These are phyloP conservation scores for Colletotrichum simmondsii DNA, from an alignment of 2,329 filamentous ascomycete species.

Conservation along the genomic window DNA sequence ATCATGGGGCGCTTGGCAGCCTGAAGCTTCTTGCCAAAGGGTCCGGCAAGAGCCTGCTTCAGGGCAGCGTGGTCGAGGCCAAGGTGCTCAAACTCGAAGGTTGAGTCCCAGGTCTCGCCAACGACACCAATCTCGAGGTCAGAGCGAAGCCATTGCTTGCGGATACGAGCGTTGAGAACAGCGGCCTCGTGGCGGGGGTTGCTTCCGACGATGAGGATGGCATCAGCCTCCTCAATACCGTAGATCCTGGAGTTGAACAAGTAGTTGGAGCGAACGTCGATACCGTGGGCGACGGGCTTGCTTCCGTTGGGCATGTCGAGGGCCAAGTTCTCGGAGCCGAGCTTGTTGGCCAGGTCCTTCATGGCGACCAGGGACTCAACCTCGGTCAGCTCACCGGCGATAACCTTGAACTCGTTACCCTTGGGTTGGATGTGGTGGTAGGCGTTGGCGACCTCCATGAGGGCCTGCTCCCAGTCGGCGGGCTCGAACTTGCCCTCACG, in stretches of 20 bases:
- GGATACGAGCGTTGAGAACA: conserved; percentile 93
- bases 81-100: conserved; percentile 94
- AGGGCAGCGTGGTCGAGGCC: conserved; percentile 82
- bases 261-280: conserved; percentile 95
- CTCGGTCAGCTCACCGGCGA: conserved; percentile 91
- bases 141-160: conserved; percentile 97
- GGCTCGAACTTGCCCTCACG: conserved; percentile 92
- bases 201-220: conserved; percentile 90
- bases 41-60: conserved; percentile 85
- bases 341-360: conserved; percentile 96
- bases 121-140: conserved; percentile 93
- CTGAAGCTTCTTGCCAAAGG: conserved; percentile 93
- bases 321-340: conserved; percentile 95
- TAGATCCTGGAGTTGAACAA: conserved; percentile 96
- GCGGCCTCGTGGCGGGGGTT: conserved; percentile 97
- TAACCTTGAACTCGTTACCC: conserved; percentile 94
- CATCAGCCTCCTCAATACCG: conserved; percentile 93
- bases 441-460: conserved; percentile 85
- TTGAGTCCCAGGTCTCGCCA: conserved; percentile 91
- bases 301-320: conserved; percentile 89
- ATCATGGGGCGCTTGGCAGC: conserved; percentile 95
- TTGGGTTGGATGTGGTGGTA: conserved; percentile 83
- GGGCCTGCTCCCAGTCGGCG: conserved; percentile 93
- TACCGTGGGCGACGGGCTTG: conserved; percentile 87
- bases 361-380: conserved; percentile 94